Evolutionary conservation across 2,329 filamentous ascomycete genomes (phyloP), one percentile per base, ranked within the genome.

Genomic region (Neurospora sp.): DNA sequence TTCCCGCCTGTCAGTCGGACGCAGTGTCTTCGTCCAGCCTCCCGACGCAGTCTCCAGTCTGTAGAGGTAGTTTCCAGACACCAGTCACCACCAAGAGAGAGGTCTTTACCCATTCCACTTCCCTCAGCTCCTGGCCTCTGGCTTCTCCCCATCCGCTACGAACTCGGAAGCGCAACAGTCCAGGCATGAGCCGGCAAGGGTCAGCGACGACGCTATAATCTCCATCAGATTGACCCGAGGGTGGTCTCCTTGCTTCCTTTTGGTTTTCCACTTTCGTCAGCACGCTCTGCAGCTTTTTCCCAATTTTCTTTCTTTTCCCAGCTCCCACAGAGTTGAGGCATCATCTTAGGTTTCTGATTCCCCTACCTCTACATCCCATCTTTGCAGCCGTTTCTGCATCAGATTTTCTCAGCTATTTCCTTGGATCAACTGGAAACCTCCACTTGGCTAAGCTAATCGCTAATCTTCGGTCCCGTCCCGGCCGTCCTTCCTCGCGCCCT

Each of bases 251-350:
- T 62, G 15, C 52, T 62, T 62, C 52, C 52, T 33, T 62, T n/a
- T 62, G 23, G 69, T 58, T 43, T 69, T 43, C 52, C n/a, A 43
- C 58, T 23, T 58, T 58, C 46, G 28, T 68, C 69, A 68, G 66
- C 69, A 67, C 69, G 69, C 66, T 66, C 46, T 40, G 17, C 33
- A 38, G 42, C 42, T 58, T 68, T 68, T 68, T 68, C 66, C 66
- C 19, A 46, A 38, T 68, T 70, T 68, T 43, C 43, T 52, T 67
- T 52, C 66, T 68, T 67, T 58, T 68, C 43, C 43, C 69, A 62
- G 38, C 39, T 42, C 23, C 67, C 40, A 38, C 58, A 67, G 66
- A 62, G 52, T 62, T 62, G 52, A 62, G 52, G 52, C 52, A 36
- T 33, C 52, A 62, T 62, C 28, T 36, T 62, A 62, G 52, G 52